Evolutionary conservation across 805 yeast genomes (phyloP).

Genomic region (Teunomyces tritomae): DNA sequence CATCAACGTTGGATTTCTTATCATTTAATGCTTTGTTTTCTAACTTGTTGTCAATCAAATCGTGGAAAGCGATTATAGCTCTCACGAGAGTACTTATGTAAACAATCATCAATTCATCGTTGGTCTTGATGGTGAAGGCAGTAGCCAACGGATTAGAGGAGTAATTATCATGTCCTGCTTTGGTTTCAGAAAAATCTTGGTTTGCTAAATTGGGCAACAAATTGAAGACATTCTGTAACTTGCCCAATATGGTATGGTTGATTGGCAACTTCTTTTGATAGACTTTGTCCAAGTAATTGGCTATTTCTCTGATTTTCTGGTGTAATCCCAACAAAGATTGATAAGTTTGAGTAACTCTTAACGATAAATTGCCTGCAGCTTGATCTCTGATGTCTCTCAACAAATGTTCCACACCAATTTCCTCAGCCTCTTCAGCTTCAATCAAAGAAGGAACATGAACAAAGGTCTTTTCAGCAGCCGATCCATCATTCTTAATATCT

Average conservation of each 20-base stretch:
- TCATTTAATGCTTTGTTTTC: conserved; percentile 55
- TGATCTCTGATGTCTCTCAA: conserved; percentile 93
- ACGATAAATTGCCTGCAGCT: conserved; percentile 89
- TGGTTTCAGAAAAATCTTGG: conserved; percentile 15
- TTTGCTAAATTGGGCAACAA: conserved; percentile 73
- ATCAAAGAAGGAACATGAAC: conserved; percentile 88
- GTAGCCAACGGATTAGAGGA: conserved; percentile 58
- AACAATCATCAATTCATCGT: conserved; percentile 92
- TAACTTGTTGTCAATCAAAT: conserved; percentile 92
- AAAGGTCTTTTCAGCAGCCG: conserved; percentile 88
- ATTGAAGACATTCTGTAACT: conserved; percentile 92
- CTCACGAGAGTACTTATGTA: conserved; percentile 88
- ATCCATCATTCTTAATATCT: conserved; percentile 94
- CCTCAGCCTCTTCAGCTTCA: conserved; percentile 99
- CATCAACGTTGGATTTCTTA: conserved; percentile 10
- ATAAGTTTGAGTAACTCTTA: conserved; percentile 84
- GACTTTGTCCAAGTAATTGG: conserved; percentile 73
- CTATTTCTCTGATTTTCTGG: conserved; percentile 73
- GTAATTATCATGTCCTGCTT: conserved; percentile 15
- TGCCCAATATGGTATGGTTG: conserved; percentile 86
- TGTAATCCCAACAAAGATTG: conserved; percentile 85
- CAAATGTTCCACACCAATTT: conserved; percentile 96
- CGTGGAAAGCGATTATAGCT: conserved; percentile 94
- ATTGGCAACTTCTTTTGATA: conserved; percentile 71
- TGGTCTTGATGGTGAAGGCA: conserved; percentile 89